Base-by-base conservation (phyloP, 495 filamentous ascomycete species). In the Penicillium coffeae region DNA sequence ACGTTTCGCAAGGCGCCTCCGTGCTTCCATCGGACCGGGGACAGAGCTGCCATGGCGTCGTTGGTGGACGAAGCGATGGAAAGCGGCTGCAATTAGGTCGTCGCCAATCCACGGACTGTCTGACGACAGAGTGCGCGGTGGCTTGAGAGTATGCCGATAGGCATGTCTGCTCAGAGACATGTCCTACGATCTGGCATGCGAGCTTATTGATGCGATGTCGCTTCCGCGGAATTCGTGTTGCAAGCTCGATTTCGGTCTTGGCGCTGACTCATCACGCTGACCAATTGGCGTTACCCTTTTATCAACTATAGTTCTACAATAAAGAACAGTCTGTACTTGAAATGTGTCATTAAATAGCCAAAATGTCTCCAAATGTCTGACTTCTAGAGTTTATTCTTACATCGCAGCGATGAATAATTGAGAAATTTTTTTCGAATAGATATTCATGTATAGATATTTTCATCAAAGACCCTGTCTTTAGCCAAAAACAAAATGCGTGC, bases 11-110 rank as follows among this genome's bases (percentile, higher is more conserved):
- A 74, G 59, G 33, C 80, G 69, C 56, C 73, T 71, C 38, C 75
- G 68, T n/a, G 78, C 78, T 60, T 83, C 80, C 59, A 83, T 59
- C 41, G 80, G 80, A 1, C 80, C 80, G n/a, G 80, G 79, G 1
- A 76, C 73, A 27, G 68, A 70, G 62, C 77, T 79, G 47, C 70
- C 77, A 70, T 79, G 64, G 21, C 79, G 73, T 52, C 68, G 59
- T 38, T 63, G 66, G 13, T 68, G 66, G 16, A 62, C 62, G 56
- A 80, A 81, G 22, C 73, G 70, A 47, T 68, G 64, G 42, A 79
- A 74, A 6, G 74, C 71, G 7, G 68, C 62, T n/a, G 69, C 59
- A 8, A 82, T 70, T 22, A 78, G 48, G 42, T 80, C 74, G 34
- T 82, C 78, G 50, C 70, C 74, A 56, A 81, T 72, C 78, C 79